Base-by-base conservation (phyloP, 768 basidiomycete genomes). In the Suillus weaverae region DNA sequence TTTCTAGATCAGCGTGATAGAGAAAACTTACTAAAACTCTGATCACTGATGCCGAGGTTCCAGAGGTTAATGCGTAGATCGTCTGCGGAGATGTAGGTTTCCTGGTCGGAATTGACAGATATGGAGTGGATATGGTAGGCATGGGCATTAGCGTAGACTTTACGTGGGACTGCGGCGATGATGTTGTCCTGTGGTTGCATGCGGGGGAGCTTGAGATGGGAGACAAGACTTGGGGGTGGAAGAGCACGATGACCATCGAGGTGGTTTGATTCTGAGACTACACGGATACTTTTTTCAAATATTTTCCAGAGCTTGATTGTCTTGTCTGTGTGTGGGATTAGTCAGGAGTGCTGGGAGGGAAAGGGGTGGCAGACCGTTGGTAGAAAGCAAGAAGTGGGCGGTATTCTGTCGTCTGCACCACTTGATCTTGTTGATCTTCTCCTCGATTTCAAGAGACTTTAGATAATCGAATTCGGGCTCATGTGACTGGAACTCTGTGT, bases 351-450 rank as follows among this genome's bases (percentile, higher is more conserved):
- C 57, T 54, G 26, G 56, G 30, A 46, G 62, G 5, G n/a, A 18
- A 32, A 26, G 61, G 63, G 64, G 61, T 38, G 44, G 78, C 85
- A 66, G 66, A 97, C 97, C 97, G 72, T 99, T 99, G 36, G 97
- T 99, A 64, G 95, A 97, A 60, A 99, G 79, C 63, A 99, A 81
- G 79, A 99, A 99, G 79, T 99, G 97, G 53, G 97, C 96, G 54
- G 92, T 85, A 77, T 99, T 99, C 81, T 97, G 95, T 69, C 97
- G 87, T 83, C 90, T 95, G 84, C 96, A 98, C 97, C 97, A 99
- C 78, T 95, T 94, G 87, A 99, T 99, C 88, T 97, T 94, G 84
- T 99, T 99, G 84, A 99, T 99, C 90, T 99, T 99, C 86, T 99
- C 97, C 81, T 99, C 97, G 79, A 99, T 99, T 85, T 99, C 97